phyloP scores from a whole-genome alignment of 2,329 filamentous ascomycete genomes.

The Penicillium expansum region DNA sequence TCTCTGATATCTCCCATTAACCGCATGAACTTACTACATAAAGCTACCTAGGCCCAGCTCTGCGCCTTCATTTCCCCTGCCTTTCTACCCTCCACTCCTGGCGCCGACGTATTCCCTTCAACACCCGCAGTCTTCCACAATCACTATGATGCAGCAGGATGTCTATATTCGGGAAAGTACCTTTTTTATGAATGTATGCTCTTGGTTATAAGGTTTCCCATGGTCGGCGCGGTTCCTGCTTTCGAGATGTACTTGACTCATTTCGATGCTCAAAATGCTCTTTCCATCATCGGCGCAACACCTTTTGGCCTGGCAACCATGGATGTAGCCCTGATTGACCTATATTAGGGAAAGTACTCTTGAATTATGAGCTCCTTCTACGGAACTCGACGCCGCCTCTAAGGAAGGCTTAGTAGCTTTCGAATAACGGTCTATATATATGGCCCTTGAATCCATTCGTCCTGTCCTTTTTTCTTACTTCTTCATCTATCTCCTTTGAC shows the following conservation, averaged over 20 bases:
- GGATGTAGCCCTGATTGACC: background rate
- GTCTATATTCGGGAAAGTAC: background rate
- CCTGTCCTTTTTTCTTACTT: background rate
- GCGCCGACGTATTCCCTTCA: background rate
- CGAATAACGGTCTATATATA: background rate
- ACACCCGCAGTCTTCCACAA: background rate
- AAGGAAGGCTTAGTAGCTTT: background rate
- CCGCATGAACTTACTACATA: background rate
- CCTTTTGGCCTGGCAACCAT: background rate
- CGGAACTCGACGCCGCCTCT: background rate
- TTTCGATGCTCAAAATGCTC: background rate
- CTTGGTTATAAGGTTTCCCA: background rate
- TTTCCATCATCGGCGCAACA: background rate
- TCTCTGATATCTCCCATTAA: background rate
- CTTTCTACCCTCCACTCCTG: background rate
- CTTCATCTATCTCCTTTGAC: background rate
- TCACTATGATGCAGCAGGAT: background rate
- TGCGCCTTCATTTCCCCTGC: too few relatives aligned
- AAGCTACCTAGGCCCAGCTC: too few relatives aligned
- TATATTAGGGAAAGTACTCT: background rate
- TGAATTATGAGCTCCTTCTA: background rate
- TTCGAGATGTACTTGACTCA: background rate
- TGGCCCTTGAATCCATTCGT: background rate
- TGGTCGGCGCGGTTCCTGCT: background rate
- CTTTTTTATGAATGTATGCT: accelerated